Evolutionary conservation across 441 rosid species (phyloP).

Genomic region (Eruca vesicaria): DNA sequence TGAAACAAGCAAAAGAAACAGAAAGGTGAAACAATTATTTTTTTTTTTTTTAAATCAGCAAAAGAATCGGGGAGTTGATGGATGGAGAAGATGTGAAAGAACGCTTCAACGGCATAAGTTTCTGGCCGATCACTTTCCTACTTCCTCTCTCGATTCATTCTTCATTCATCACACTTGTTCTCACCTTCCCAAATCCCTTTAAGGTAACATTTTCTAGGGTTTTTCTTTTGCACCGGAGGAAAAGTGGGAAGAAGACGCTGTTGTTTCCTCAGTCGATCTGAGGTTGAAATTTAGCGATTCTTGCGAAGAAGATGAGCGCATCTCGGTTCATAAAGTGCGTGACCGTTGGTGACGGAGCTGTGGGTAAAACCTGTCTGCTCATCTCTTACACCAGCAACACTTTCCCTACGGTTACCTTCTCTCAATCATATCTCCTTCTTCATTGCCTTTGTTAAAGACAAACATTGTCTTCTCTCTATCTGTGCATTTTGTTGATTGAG

Average conservation of each 20-base stretch:
- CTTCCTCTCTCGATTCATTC: neutral
- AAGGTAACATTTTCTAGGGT: neutral
- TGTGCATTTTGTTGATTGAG: too few species aligned
- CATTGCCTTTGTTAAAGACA: neutral
- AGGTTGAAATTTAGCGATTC: neutral
- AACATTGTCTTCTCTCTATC: too few species aligned
- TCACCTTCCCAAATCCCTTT: neutral
- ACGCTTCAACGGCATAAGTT: neutral
- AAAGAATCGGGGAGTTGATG: neutral
- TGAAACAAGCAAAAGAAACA: too few species aligned
- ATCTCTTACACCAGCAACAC: slow-evolving; percentile 83
- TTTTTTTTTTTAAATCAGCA: too few species aligned
- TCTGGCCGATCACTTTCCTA: neutral
- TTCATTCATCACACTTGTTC: neutral
- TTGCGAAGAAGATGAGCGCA: slow-evolving; percentile 52
- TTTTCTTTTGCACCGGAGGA: neutral
- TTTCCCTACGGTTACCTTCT: slow-evolving; percentile 50
- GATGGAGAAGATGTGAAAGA: neutral
- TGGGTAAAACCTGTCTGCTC: slow-evolving; percentile 71
- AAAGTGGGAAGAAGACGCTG: neutral
- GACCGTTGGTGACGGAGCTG: slow-evolving; percentile 76
- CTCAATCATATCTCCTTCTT: neutral
- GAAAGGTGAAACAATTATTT: too few species aligned
- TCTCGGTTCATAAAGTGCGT: slow-evolving; percentile 73
- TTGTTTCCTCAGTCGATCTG: neutral